Base-by-base conservation (phyloP, 495 filamentous ascomycete genomes). In the Penicillium longicatenatum region DNA sequence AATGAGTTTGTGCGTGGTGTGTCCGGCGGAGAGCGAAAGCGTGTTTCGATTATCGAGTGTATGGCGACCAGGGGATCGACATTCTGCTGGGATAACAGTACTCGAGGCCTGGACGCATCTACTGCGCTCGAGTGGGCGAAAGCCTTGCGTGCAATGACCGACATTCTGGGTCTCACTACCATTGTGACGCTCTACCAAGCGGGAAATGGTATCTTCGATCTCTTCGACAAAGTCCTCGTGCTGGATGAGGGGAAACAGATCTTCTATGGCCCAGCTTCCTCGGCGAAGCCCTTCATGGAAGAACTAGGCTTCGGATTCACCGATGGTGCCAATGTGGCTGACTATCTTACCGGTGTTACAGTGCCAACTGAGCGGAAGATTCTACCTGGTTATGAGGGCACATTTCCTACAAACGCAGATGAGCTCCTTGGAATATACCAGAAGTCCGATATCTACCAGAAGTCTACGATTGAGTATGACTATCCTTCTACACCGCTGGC, bases 11-110 rank as follows among this genome's bases (percentile, higher is more conserved):
- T 92, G 46, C 87, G 91, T 20, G 91, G 91, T 63, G 84, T 95
- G 12, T 90, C 87, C 3, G 91, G 91, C 45, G 91, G 91, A 21
- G 91, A 95, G 70, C 83, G 91, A 51, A 89, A 89, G 65, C 83
- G 85, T 46, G 83, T 89, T 1, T 86, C 82, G 0, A 88, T 89
- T 64, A 81, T 85, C 0, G 86, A 89, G 64, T 86, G 82, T 9
- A 61, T 89, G 9, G 83, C 84, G 1, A 81, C 84, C 0, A 79
- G 80, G 53, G 79, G 75, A 11, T 82, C 82, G 0, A 76, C 88
- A 4, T 80, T 79, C 14, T 79, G 75, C 52, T 87, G 83, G 77
- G 85, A 88, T 57, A 87, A 88, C 58, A 74, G 72, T 30, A 87
- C 85, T 6, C 74, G 78, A 50, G 86, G 85, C 16, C 69, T 88